These are phyloP conservation scores for Cocos nucifera DNA, from an alignment of 176 grass and related monocot species.

Conservation along the genomic window DNA sequence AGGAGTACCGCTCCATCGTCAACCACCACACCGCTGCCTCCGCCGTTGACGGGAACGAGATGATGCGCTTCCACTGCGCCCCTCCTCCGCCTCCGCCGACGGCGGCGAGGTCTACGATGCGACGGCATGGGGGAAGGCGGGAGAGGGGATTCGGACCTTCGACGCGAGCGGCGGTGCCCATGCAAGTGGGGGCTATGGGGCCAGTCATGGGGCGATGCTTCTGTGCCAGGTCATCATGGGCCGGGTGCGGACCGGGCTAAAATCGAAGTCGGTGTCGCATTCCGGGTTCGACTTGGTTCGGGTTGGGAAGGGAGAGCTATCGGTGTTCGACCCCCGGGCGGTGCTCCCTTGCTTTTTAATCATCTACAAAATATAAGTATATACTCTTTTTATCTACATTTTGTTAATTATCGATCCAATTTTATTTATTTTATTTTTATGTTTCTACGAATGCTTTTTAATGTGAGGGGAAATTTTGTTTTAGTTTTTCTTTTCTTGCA, in stretches of 20 bases:
- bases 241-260: slow-evolving; percentile 20
- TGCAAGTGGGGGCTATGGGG: slow-evolving; percentile 30
- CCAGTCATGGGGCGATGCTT: slow-evolving; percentile 59
- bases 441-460: too few relatives aligned
- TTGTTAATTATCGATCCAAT: too few relatives aligned
- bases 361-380: slow-evolving; percentile 75
- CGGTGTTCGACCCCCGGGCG: slow-evolving; percentile 72
- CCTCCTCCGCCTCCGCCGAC: too few relatives aligned
- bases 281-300: slow-evolving; percentile 41
- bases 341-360: slow-evolving; percentile 95
- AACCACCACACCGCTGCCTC: too few relatives aligned
- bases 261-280: slow-evolving; percentile 9
- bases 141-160: slow-evolving; percentile 44
- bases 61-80: slow-evolving; percentile 73
- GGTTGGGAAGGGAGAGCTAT: slow-evolving; percentile 54
- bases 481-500: too few relatives aligned
- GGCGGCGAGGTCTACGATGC: not conserved
- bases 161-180: slow-evolving; percentile 78
- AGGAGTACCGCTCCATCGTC: slow-evolving; percentile 70
- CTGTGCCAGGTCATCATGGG: slow-evolving; percentile 86
- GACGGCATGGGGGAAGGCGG: not conserved
- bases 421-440: too few relatives aligned
- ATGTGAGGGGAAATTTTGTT: too few relatives aligned
- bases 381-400: too few relatives aligned
- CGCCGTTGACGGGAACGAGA: slow-evolving; percentile 67